A percentile compares a stretch with the other conserved stretches of the same genome.
phyloP scores from a whole-genome alignment of 2,329 filamentous ascomycete species.

The Coniochaeta prunicola region DNA sequence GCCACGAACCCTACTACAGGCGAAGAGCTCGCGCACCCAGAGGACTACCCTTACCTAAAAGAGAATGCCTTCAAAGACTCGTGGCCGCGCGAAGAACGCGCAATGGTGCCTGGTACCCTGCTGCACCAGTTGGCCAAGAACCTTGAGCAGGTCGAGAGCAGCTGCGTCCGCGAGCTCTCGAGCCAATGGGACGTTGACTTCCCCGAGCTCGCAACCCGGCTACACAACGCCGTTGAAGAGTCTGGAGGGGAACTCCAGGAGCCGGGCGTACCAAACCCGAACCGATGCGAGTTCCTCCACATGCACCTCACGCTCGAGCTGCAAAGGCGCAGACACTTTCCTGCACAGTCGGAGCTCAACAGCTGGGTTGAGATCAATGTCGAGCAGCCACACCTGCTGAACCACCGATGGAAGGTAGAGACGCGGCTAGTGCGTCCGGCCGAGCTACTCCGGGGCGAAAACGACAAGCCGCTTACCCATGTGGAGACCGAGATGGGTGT shows the following conservation, averaged over 20 bases:
- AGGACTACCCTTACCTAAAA: slow-evolving; percentile 49
- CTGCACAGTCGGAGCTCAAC: slow-evolving; percentile 50
- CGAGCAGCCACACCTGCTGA: slow-evolving; percentile 43
- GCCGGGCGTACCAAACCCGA: slow-evolving; percentile 38
- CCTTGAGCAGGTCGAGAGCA: slow-evolving; percentile 47
- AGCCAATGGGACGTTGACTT: slow-evolving; percentile 52
- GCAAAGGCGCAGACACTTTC: slow-evolving; percentile 49
- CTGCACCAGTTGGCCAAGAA: slow-evolving; percentile 52
- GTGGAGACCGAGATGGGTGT: slow-evolving; percentile 40
- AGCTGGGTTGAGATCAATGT: slow-evolving; percentile 53
- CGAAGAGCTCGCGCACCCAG: slow-evolving; percentile 28
- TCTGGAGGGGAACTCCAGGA: slow-evolving; percentile 32
- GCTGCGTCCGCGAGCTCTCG: slow-evolving; percentile 44
- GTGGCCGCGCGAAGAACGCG: slow-evolving; percentile 35
- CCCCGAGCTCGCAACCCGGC: slow-evolving; percentile 45
- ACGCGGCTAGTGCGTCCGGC: slow-evolving; percentile 50
- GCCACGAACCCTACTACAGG: slow-evolving; percentile 34
- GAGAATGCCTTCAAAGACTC: slow-evolving; percentile 44
- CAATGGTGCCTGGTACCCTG: slow-evolving; percentile 39
- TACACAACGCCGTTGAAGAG: slow-evolving; percentile 40
- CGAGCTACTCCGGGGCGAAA: slow-evolving; percentile 38
- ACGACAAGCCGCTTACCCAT: slow-evolving; percentile 29
- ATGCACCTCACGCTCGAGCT: slow-evolving; percentile 55
- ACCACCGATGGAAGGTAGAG: slow-evolving; percentile 53
- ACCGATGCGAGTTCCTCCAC: slow-evolving; percentile 52